phyloP scores from a whole-genome alignment of 345 rosid species.

The Hirschfeldia incana region DNA sequence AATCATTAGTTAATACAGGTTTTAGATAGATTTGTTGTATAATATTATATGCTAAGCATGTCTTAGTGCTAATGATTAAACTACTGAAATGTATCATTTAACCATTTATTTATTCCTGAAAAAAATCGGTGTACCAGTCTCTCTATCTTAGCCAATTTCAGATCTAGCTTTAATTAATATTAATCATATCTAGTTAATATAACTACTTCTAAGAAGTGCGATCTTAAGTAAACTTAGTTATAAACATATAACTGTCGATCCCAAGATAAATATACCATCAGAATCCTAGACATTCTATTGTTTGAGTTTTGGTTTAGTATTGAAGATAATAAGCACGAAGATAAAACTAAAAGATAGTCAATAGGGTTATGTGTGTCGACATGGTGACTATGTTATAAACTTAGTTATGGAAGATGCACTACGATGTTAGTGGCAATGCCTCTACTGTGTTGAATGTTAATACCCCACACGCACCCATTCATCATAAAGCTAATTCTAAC shows the following conservation, averaged over 20 bases:
- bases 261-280: neutral
- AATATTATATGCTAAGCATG: conserved; percentile 34
- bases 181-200: conserved; percentile 12
- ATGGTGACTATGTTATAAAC: conserved; percentile 23
- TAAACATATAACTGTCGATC: neutral
- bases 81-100: neutral
- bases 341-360: conserved; percentile 14
- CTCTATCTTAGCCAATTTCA: conserved; percentile 26
- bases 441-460: conserved; percentile 29
- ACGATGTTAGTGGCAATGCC: conserved; percentile 35
- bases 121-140: neutral
- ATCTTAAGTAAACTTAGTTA: neutral
- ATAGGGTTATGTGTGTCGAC: conserved; percentile 13
- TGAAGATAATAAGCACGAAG: conserved; percentile 10
- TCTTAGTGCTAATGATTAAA: conserved; percentile 37
- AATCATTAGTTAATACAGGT: conserved; percentile 34
- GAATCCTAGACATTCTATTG: neutral
- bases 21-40: conserved; percentile 16
- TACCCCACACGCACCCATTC: conserved; percentile 38
- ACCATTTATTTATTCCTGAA: neutral
- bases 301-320: neutral
- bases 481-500: conserved; percentile 20
- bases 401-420: conserved; percentile 36
- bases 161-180: conserved; percentile 15
- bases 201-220: neutral